Evolutionary conservation across 768 basidiomycete species (phyloP), one percentile per base, ranked within the genome.

Genomic region (Russula earlei): DNA sequence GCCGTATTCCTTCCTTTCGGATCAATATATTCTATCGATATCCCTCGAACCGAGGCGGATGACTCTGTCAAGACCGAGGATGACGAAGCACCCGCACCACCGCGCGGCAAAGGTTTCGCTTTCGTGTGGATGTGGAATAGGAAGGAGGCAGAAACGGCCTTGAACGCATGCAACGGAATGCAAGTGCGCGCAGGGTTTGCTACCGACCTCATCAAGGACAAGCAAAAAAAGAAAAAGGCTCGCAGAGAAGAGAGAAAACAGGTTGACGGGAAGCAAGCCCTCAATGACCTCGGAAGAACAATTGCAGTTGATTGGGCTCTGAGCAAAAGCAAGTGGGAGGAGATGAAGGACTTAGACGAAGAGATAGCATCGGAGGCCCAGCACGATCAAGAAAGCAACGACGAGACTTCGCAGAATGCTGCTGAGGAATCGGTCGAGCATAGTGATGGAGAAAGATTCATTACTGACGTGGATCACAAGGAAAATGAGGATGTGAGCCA

Each of bases 301-400:
- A 88, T 95, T 37, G 91, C 92, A 7, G 95, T 98, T 25, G 94
- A 97, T 72, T 97, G 92, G 91, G 95, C 93, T 4, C 69, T 97
- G 67, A 91, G 91, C 68, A 95, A 96, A 71, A 87, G 89, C 46
- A 87, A 83, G 70, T 96, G 91, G 90, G 78, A 90, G 67, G 86
- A 84, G 63, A 81, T 82, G 69, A 78, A 77, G 43, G 81, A 83
- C 67, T 55, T 77, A 52, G 74, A 71, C 33, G 67, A 65, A 37
- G 69, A 64, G 14, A 66, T 54, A 17, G 67, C 64, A 20, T 62
- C 60, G 29, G 75, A 69, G 38, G 71, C 63, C 10, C 70, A 68
- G 8, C 72, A 64, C 11, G 72, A 67, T 14, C 71, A 73, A 45
- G 69, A 67, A 3, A 63, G 63, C 6, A 59, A 63, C 5, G 66